Evolutionary conservation across 345 rosid genomes (phyloP).

Genomic region (Aethionema arabicum): DNA sequence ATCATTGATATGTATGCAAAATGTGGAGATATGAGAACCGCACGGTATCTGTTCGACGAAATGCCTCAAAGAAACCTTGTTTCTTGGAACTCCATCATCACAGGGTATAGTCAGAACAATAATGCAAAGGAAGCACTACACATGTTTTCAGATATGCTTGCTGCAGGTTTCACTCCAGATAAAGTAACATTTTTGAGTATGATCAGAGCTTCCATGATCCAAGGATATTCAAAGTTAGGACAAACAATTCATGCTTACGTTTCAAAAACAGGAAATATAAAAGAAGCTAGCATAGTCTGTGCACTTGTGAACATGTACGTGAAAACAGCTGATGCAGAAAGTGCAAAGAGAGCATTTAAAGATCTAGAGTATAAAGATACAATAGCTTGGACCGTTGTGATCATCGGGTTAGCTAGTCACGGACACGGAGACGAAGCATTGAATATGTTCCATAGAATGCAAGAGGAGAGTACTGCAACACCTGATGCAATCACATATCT

Average conservation of each 20-base stretch:
- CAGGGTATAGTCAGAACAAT: conserved; percentile 43
- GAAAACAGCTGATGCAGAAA: conserved; percentile 34
- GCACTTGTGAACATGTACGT: conserved; percentile 42
- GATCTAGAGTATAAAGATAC: conserved; percentile 40
- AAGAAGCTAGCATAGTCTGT: conserved; percentile 33
- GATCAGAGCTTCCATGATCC: conserved; percentile 39
- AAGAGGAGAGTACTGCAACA: conserved; percentile 36
- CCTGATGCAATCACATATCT: conserved; percentile 50
- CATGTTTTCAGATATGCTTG: conserved; percentile 37
- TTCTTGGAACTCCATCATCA: conserved; percentile 48
- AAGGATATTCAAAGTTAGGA: conserved; percentile 39
- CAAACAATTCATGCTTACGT: conserved; percentile 30
- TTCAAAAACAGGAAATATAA: conserved; percentile 26
- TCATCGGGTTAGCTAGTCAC: conserved; percentile 56
- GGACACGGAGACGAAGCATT: conserved; percentile 54
- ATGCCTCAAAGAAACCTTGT: conserved; percentile 46
- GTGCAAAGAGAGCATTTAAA: conserved; percentile 16
- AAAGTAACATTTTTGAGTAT: conserved; percentile 45
- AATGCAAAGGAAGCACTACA: conserved; percentile 36
- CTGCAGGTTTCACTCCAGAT: conserved; percentile 34
- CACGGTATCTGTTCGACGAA: conserved; percentile 46
- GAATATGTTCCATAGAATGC: conserved; percentile 44
- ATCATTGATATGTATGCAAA: conserved; percentile 41
- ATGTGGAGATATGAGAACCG: conserved; percentile 43
- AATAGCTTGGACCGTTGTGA: conserved; percentile 51